These are phyloP conservation scores for Sphaerobolus stellatus DNA, from an alignment of 1,284 basidiomycete genomes.

Conservation along the genomic window DNA sequence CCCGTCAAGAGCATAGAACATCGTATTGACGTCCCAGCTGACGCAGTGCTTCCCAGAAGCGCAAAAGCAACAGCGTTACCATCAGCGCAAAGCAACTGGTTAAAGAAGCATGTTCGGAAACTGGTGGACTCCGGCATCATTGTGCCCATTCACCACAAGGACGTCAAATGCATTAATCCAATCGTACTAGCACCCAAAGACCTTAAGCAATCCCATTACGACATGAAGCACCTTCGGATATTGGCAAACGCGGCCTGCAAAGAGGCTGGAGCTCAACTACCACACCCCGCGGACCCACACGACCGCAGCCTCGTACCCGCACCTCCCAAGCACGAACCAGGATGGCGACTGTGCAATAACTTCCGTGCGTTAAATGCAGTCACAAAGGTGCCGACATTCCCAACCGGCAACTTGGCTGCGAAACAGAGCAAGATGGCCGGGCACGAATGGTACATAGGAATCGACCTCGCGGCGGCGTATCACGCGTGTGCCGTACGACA, in stretches of 20 bases:
- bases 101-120: slow-evolving; percentile 12
- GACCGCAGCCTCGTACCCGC: neutral
- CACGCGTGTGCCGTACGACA: slow-evolving; percentile 17
- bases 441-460: slow-evolving; percentile 7
- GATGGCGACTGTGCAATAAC: neutral
- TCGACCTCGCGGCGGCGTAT: slow-evolving; percentile 19
- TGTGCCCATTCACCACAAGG: slow-evolving; percentile 7
- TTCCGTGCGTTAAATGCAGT: neutral
- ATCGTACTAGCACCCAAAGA: slow-evolving; percentile 19
- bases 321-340: neutral
- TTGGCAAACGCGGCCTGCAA: neutral
- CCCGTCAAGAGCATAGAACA: slow-evolving; percentile 15
- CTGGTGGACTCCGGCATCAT: slow-evolving; percentile 19
- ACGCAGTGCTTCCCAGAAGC: slow-evolving; percentile 10
- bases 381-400: neutral
- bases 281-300: neutral
- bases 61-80: slow-evolving; percentile 13
- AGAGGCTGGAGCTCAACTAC: neutral
- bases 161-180: slow-evolving; percentile 14
- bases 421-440: neutral
- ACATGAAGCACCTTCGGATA: neutral
- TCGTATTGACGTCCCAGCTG: slow-evolving; percentile 13
- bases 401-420: neutral
- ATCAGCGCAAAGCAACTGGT: slow-evolving; percentile 12
- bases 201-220: neutral